phyloP scores from a whole-genome alignment of 2,329 filamentous ascomycete species.

The Aspergillus fructus region DNA sequence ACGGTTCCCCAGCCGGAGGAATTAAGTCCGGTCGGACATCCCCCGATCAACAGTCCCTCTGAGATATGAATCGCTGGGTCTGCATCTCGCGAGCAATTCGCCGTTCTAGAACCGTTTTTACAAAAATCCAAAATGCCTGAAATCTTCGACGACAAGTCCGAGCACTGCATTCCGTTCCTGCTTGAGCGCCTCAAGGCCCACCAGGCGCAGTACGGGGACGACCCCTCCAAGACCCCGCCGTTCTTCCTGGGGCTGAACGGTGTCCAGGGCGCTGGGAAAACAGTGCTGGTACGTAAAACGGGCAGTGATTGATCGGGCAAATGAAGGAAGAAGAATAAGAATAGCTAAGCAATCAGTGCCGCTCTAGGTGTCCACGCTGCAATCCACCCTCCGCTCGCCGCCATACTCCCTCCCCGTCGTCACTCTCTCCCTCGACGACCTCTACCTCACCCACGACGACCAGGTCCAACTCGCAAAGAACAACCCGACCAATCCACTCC shows the following conservation, averaged over 20 bases:
- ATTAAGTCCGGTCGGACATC: constrained; percentile 10
- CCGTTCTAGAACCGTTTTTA: not conserved
- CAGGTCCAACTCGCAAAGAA: constrained; percentile 64
- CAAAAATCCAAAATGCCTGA: constrained; percentile 42
- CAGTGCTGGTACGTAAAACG: constrained; percentile 64
- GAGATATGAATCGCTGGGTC: not conserved
- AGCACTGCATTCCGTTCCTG: constrained; percentile 76
- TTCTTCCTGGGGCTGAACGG: constrained; percentile 89
- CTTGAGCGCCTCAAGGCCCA: constrained; percentile 59
- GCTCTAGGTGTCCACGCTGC: constrained; percentile 59
- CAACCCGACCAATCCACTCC: constrained; percentile 69
- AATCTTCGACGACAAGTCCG: constrained; percentile 74
- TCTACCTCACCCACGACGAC: constrained; percentile 74
- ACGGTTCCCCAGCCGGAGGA: constrained; percentile 2
- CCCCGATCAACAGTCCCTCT: not conserved
- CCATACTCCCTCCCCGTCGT: constrained; percentile 63
- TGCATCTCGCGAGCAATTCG: not conserved
- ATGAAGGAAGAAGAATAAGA: not conserved
- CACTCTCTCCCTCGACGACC: constrained; percentile 82
- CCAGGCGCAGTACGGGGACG: constrained; percentile 40
- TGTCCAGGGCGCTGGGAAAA: constrained; percentile 90
- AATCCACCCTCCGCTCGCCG: constrained; percentile 57
- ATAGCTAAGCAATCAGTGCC: not conserved
- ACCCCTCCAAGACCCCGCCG: constrained; percentile 51
- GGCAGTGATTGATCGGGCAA: no score